Conservation (phyloP, 1,284 basidiomycete species). For the Mycena sp. region DNA sequence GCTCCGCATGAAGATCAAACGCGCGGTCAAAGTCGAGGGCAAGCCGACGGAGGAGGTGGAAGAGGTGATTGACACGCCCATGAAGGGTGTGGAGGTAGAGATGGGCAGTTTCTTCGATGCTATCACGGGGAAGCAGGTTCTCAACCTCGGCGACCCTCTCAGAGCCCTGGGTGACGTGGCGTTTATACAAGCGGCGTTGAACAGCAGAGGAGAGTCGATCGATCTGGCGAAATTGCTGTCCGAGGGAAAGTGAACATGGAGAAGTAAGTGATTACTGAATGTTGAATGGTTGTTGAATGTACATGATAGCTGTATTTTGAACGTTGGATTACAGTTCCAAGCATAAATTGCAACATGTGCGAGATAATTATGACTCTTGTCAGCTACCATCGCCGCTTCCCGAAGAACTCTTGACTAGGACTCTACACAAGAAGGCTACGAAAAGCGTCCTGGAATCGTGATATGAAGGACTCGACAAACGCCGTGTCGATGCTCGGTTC, state of each 20-base stretch:
- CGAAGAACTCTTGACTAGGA: neutral
- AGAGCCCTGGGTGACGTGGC: slow-evolving; percentile 78
- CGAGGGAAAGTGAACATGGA: slow-evolving; percentile 25
- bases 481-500: slow-evolving; percentile 36
- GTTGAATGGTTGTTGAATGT: too few species aligned
- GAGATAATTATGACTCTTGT: too few species aligned
- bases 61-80: slow-evolving; percentile 58
- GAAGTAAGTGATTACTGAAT: too few species aligned
- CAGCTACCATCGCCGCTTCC: too few species aligned
- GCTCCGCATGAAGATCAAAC: slow-evolving; percentile 53
- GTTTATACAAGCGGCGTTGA: slow-evolving; percentile 81
- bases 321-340: neutral
- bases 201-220: slow-evolving; percentile 69
- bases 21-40: slow-evolving; percentile 53
- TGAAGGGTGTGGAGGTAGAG: slow-evolving; percentile 67
- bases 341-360: neutral
- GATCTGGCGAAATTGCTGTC: slow-evolving; percentile 57
- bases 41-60: slow-evolving; percentile 56
- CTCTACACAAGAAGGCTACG: too few species aligned
- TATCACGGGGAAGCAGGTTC: slow-evolving; percentile 53
- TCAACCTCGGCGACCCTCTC: slow-evolving; percentile 61
- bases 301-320: too few species aligned
- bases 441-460: slow-evolving; percentile 1
- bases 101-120: slow-evolving; percentile 69
- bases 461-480: slow-evolving; percentile 11